These are phyloP conservation scores for Aspergillus novoparasiticus DNA, from an alignment of 2,329 filamentous ascomycete genomes.

Conservation along the genomic window DNA sequence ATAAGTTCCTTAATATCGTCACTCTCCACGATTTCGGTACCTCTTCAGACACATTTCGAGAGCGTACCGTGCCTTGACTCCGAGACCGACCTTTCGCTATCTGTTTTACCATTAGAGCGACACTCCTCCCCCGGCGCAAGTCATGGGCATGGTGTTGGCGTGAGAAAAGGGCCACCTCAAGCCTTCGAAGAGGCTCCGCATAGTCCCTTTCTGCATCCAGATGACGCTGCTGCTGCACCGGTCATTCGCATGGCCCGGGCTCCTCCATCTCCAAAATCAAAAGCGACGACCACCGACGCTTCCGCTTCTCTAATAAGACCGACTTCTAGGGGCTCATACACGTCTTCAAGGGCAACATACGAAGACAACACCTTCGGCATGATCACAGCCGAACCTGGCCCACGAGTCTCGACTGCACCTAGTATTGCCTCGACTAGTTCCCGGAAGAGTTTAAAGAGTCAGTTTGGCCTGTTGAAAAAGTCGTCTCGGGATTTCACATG, in stretches of 20 bases:
- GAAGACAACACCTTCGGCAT: conserved; percentile 43
- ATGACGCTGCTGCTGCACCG: conserved; percentile 66
- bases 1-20: conserved; percentile 65
- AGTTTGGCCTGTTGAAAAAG: conserved; percentile 37
- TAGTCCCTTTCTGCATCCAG: conserved; percentile 52
- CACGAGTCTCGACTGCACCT: conserved; percentile 38
- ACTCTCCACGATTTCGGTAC: conserved; percentile 62
- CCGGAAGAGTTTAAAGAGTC: conserved; percentile 40
- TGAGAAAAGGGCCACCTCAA: conserved; percentile 71
- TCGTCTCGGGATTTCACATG: conserved; percentile 39
- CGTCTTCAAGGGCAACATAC: conserved; percentile 34
- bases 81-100: conserved; percentile 41
- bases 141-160: conserved; percentile 58
- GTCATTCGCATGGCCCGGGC: conserved; percentile 80
- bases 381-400: conserved; percentile 44
- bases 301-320: conserved; percentile 34
- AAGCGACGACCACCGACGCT: conserved; percentile 45
- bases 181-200: conserved; percentile 55
- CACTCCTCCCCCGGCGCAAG: conserved; percentile 15
- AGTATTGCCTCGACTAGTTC: conserved; percentile 46
- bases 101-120: conserved; percentile 29
- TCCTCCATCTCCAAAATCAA: conserved; percentile 74
- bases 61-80: conserved; percentile 49
- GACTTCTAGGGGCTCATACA: conserved; percentile 40
- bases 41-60: conserved; percentile 71